These are phyloP conservation scores for Leersia perrieri DNA, from an alignment of 176 grass and related monocot genomes.

Conservation along the genomic window DNA sequence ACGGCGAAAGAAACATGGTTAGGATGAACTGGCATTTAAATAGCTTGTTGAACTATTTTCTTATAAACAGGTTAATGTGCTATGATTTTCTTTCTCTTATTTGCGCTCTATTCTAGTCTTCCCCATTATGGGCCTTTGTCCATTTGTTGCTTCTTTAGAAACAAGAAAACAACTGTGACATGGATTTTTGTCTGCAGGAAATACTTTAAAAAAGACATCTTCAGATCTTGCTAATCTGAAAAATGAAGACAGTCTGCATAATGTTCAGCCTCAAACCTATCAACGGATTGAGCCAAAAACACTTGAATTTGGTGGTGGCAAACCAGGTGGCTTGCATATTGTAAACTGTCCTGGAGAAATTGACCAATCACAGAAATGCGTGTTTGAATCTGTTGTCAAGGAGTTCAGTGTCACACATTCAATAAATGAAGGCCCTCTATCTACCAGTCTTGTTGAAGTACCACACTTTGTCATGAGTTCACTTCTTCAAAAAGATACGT, in stretches of 20 bases:
- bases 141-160: conserved; percentile 2
- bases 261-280: not conserved
- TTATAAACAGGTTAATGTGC: not conserved
- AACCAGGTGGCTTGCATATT: not conserved
- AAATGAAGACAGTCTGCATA: not conserved
- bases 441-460: not conserved
- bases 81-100: not conserved
- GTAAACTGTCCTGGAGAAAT: not conserved
- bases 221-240: not conserved
- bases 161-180: not conserved
- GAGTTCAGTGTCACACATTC: not conserved
- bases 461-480: not conserved
- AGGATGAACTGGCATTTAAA: not conserved
- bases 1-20: not conserved
- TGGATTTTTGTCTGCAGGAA: conserved; percentile 10
- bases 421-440: not conserved
- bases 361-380: not conserved
- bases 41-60: not conserved
- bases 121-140: not conserved
- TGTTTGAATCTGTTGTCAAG: not conserved
- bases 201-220: not conserved
- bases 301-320: conserved; percentile 14
- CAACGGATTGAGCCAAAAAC: not conserved
- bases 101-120: not conserved
- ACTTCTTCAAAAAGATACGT: not conserved